phyloP scores from a whole-genome alignment of 2,329 filamentous ascomycete genomes.

The Venturia aucupariae region DNA sequence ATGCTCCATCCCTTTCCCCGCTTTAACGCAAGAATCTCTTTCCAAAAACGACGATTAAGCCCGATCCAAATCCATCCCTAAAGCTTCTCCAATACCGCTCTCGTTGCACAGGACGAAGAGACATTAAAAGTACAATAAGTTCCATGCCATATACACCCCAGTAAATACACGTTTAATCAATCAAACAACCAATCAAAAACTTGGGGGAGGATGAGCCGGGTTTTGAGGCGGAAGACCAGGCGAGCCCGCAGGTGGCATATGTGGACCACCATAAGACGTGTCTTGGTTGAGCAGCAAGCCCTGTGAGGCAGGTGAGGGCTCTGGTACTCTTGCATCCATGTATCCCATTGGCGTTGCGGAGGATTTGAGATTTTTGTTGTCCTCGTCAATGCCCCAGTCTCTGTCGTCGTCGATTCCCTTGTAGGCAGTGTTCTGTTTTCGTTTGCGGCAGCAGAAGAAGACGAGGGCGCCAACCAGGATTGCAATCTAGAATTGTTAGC shows the following conservation, averaged over 20 bases:
- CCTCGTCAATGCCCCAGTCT: constrained; percentile 1
- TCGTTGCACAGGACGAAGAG: background rate
- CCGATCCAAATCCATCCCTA: background rate
- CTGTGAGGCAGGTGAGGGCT: background rate
- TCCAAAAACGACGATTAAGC: background rate
- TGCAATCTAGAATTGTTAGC: background rate
- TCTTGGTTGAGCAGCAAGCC: background rate
- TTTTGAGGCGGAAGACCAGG: background rate
- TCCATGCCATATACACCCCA: background rate
- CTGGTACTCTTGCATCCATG: background rate
- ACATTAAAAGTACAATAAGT: background rate
- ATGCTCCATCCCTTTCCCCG: background rate
- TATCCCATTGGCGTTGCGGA: background rate
- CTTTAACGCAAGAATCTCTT: background rate
- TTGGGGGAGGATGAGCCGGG: background rate
- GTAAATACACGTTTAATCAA: background rate
- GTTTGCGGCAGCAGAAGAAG: background rate
- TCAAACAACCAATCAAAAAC: background rate
- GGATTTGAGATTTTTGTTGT: background rate
- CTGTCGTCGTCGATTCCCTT: background rate
- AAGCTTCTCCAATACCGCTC: background rate
- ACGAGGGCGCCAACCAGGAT: background rate
- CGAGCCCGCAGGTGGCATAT: background rate
- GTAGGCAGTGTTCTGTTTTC: background rate
- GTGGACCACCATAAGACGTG: background rate